Evolutionary conservation across 2,329 filamentous ascomycete species (phyloP), one percentile per base, ranked within the genome.

Genomic region (Exophiala viscosa): DNA sequence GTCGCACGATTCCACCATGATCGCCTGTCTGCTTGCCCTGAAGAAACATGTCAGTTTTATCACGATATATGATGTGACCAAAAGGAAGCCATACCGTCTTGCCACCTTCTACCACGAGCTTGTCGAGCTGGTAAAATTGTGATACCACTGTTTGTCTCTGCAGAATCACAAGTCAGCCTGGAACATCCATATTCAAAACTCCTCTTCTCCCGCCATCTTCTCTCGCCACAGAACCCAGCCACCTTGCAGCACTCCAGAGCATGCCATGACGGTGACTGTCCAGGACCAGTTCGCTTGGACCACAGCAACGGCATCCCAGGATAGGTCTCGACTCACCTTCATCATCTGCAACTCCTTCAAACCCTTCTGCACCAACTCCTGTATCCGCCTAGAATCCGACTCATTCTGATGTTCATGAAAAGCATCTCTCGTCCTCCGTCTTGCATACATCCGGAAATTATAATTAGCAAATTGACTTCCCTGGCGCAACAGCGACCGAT

Each of bases 361-460:
- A 0, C 91, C 93, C 66, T 88, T 87, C 72, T 96, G 90, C 63
- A 97, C 80, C 64, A 96, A 75, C 71, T 95, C 90, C 72, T 97
- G 90, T 69, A 95, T 79, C 73, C 80, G 78, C 58, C 89, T 79
- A 60, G 83, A 79, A 67, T 96, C 93, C 41, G 82, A 75, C 65
- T 90, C 86, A 50, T 72, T 69, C 70, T 83, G 80, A 71, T 95
- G 81, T 70, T 95, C 90, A 64, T 87, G 82, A 72, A 97, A 99
- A 3, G 89, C 86, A 76, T 97, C 93, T 69, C 82, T 82, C 69
- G 93, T 96, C 71, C 92, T 83, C 67, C 93, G 86, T 73, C 85
- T 87, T 48, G 93, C 91, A 73, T 99, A 99, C 71, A 96, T 92
- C 74, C 93, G 84, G 80, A 96, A 99, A 75, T 97, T 99, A 78